Percentiles rank a stretch among this genome's conserved stretches.
phyloP scores from a whole-genome alignment of 2,329 filamentous ascomycete species.

The Claviceps pusilla region DNA sequence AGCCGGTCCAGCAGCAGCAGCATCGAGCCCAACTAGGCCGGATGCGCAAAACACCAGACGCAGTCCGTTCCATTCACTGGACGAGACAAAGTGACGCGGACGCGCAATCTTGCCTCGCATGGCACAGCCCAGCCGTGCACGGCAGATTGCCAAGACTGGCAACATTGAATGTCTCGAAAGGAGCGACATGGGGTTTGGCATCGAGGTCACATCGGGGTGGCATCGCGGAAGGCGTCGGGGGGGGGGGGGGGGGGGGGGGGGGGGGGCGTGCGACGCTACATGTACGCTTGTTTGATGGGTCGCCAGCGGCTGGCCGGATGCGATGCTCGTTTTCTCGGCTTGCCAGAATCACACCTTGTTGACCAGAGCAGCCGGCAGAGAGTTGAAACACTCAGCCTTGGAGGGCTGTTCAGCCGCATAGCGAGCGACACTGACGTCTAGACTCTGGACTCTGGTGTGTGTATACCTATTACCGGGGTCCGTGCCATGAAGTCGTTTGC shows the following conservation, averaged over 20 bases:
- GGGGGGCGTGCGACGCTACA: too few species aligned
- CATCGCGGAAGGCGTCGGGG: neutral
- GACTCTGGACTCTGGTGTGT: neutral
- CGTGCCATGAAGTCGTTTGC: neutral
- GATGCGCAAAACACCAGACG: neutral
- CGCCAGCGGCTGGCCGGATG: neutral
- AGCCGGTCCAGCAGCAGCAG: neutral
- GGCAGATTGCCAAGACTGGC: slow-evolving; percentile 2
- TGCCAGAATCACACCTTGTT: neutral
- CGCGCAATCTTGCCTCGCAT: neutral
- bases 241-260: too few species aligned
- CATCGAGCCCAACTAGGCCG: neutral
- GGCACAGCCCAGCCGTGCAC: neutral
- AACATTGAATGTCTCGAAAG: neutral
- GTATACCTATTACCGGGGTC: neutral
- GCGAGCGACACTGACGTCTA: neutral
- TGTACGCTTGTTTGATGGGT: too few species aligned
- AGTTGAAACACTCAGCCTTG: neutral
- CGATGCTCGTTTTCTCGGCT: neutral
- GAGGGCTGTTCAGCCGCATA: neutral
- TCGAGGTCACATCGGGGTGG: neutral
- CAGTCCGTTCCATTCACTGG: neutral
- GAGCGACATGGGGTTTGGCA: neutral
- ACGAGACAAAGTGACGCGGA: too few species aligned
- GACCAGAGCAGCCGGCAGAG: neutral